Evolutionary conservation across 2,329 filamentous ascomycete species (phyloP), one percentile per base, ranked within the genome.

Genomic region (Penicillium rolfsii): DNA sequence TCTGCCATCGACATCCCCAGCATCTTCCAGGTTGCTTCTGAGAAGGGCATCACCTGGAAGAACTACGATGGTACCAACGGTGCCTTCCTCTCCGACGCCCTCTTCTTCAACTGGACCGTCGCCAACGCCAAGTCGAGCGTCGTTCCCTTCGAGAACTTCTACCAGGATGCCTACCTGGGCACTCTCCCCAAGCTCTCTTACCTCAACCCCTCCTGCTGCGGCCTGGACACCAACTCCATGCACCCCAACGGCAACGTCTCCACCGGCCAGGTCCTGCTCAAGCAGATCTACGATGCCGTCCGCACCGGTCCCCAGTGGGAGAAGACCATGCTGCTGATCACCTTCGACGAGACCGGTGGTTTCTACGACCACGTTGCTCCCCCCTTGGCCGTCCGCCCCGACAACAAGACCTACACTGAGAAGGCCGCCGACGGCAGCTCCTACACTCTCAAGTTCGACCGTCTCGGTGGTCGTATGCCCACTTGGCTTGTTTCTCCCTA

Each of bases 151-250:
- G 64, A 69, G 53, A 65, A 75, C 63, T 74, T 74, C 69, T 74
- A 72, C 67, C 67, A 71, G 41, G 72, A 74, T 38, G 72, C 72
- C 26, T 66, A 68, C 57, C 61, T 68, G 7, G 73, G 73, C 28
- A 60, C 66, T 1, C 72, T 75, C 5, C 72, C 73, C 28, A 66
- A 72, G 55, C 64, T 75, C 9, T 71, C 72, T 41, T 75, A 73
- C 67, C 64, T 75, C 62, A 74, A 76, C 67, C 74, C 74, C 1
- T 74, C 73, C 43, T 76, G 74, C 71, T 76, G 74, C 41, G 74
- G 68, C 38, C 52, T 67, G 12, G 70, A 73, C 63, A 75, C 70
- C 66, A 69, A 69, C 64, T 69, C 67, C 40, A 69, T 69, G 67
- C 67, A 69, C 61, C 67, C 73, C 28, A 65, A 63, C 22, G 74